Evolutionary conservation across 2,329 filamentous ascomycete species (phyloP).

Genomic region (Dendryphion nanum): DNA sequence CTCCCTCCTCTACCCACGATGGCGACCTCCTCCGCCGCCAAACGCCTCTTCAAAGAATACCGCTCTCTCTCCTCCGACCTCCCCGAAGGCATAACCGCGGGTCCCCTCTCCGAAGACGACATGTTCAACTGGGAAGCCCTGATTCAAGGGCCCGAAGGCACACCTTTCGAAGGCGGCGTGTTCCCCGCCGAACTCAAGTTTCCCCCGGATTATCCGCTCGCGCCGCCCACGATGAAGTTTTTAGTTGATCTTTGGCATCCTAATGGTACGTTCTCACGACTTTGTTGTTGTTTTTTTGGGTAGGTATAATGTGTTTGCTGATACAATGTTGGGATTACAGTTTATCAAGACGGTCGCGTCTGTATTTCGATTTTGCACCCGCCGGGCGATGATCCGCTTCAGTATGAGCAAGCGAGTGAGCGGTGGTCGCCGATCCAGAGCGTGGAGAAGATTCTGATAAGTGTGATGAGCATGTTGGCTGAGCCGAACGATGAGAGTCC

Average conservation of each 20-base stretch:
- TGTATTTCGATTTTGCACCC: constrained; percentile 98
- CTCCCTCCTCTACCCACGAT: constrained; percentile 1
- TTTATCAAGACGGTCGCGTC: constrained; percentile 82
- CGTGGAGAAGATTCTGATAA: constrained; percentile 89
- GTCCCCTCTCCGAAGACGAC: constrained; percentile 90
- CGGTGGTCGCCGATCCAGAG: constrained; percentile 94
- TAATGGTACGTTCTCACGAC: constrained; percentile 60
- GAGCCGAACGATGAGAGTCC: constrained; percentile 94
- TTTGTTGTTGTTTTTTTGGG: not conserved
- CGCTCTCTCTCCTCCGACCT: constrained; percentile 89
- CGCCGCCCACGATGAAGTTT: constrained; percentile 88
- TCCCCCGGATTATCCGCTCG: constrained; percentile 79
- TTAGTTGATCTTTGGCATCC: constrained; percentile 87
- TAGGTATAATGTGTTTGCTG: not conserved
- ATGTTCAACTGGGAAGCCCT: constrained; percentile 95
- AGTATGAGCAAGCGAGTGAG: constrained; percentile 87
- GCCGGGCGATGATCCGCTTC: constrained; percentile 89
- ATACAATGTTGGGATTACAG: constrained; percentile 37
- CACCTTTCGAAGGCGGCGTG: constrained; percentile 92
- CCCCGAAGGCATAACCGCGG: constrained; percentile 95
- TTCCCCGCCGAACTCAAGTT: constrained; percentile 86
- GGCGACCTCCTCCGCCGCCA: constrained; percentile 58
- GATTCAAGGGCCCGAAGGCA: constrained; percentile 92
- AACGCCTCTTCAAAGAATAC: constrained; percentile 94
- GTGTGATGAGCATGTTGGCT: constrained; percentile 87